Evolutionary conservation across 2,329 filamentous ascomycete species (phyloP), one percentile per base, ranked within the genome.

Genomic region (Cladobotryum protrusum): DNA sequence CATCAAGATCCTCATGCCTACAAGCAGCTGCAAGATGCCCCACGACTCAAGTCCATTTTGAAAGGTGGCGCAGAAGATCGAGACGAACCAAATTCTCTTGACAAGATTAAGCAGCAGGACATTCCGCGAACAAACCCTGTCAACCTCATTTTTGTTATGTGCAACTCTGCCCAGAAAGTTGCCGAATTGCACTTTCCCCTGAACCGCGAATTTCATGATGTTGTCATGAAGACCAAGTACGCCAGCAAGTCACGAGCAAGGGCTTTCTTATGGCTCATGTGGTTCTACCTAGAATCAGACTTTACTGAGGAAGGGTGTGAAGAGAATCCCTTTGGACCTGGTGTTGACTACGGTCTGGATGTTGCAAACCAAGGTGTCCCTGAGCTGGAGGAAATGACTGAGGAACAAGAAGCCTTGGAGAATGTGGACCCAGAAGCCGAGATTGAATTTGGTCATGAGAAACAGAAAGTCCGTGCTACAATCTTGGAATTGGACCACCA

Each of bases 231-330:
- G 63, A 85, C 85, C 1, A 86, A 87, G 19, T 79, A 89, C 53
- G 89, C 85, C 50, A 97, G 91, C 67, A 72, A 76, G 57, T 95
- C 89, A 54, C 82, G 93, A 55, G 91, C 93, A 1, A 83, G 75
- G 41, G 92, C 92, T 1, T 99, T 99, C 59, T 72, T 99, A 17
- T 99, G 93, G 93, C 75, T 99, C 55, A 95, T 99, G 83, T 99
- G 93, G 93, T 96, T 93, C 75, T 97, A 99, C 63, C 78, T 99
- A 15, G 93, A 99, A 66, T 96, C 91, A 24, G 89, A 96, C 65
- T 97, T 96, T 59, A 88, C 88, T 0, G 83, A 86, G 59, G 88
- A 96, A 61, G 89, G 88, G 49, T 92, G 89, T 41, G 78, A 89
- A 43, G 85, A 88, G 59, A 99, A 99, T 61, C 93, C 93, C 0